A percentile compares a stretch with the other conserved stretches of the same genome.
Conservation (phyloP, 2,329 filamentous ascomycete species). For the Botrytis hyacinthi region DNA sequence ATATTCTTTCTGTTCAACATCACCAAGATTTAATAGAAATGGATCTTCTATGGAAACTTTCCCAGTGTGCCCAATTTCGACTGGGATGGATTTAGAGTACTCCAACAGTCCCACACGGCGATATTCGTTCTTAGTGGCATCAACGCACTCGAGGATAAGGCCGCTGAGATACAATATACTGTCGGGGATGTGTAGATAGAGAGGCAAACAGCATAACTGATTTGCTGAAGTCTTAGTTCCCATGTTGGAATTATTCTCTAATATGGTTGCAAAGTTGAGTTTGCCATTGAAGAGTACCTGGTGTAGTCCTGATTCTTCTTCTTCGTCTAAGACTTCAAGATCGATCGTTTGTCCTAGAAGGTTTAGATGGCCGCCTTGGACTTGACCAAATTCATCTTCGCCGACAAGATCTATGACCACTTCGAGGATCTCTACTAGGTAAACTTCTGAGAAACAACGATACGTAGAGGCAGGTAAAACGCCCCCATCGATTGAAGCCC, state of each 20-base stretch:
- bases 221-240: not conserved
- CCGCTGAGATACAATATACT: rapidly evolving
- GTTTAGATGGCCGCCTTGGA: not conserved
- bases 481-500: not conserved
- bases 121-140: not conserved
- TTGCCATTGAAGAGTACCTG: too few relatives aligned
- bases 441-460: too few relatives aligned
- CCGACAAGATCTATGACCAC: not conserved
- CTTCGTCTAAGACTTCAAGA: not conserved
- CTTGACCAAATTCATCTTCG: not conserved
- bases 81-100: rapidly evolving
- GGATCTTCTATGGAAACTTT: not conserved
- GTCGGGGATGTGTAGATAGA: not conserved
- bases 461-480: too few relatives aligned
- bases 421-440: not conserved
- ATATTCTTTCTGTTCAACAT: not conserved
- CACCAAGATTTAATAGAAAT: not conserved
- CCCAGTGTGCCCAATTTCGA: too few relatives aligned
- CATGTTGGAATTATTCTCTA: not conserved
- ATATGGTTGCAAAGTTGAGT: too few relatives aligned
- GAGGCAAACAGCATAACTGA: not conserved
- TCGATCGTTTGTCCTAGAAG: not conserved
- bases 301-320: too few relatives aligned
- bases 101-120: not conserved
- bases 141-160: not conserved